Base-by-base conservation (phyloP, 1,139 yeast genomes). In the Candida sp. region DNA sequence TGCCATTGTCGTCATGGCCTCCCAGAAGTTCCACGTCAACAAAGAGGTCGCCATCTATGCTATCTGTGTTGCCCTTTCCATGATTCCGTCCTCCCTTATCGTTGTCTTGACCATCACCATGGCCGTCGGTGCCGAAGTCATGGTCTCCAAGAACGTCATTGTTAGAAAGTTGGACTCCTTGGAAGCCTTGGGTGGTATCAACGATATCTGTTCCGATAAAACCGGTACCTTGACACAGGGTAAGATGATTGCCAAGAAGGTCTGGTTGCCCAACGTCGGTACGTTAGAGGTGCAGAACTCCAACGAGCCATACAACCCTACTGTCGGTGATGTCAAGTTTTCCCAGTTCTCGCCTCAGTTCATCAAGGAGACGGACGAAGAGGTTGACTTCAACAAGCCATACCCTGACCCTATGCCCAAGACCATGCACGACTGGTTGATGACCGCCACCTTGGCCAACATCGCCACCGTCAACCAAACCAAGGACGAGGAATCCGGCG, bases 61-160 rank as follows among this genome's bases (percentile, higher is more conserved):
- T n/a, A 86, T 89, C 61, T 88, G 92, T 69, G 91, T 86, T 49
- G 96, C 94, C 2, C 75, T 88, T 47, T 85, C 94, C 2, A 88
- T 88, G 94, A 88, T 88, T 60, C 96, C 96, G 2, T 89, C 93
- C 3, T 85, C 94, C 0, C 77, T 89, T 60, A 86, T 88, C 53
- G 96, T 88, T 37, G 96, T 89, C 23, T 78, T 89, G 54, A 88
- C 96, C n/a, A 88, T 89, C 55, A 88, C 96, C 4, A 88, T 89
- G 94, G 93, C 96, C 5, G 86, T 88, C 54, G 96, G 96, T 17
- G 88, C 96, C 34, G 87, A 86, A 60, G 88, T 84, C 9, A 89
- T 89, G 96, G 87, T 86, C 40, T 67, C 72, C 42, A 81, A 86
- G 61, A 75, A 87, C 62, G 96, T 89, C 37, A 85, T 89, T 68